phyloP scores from a whole-genome alignment of 345 rosid species.

The Gossypium stocksii region DNA sequence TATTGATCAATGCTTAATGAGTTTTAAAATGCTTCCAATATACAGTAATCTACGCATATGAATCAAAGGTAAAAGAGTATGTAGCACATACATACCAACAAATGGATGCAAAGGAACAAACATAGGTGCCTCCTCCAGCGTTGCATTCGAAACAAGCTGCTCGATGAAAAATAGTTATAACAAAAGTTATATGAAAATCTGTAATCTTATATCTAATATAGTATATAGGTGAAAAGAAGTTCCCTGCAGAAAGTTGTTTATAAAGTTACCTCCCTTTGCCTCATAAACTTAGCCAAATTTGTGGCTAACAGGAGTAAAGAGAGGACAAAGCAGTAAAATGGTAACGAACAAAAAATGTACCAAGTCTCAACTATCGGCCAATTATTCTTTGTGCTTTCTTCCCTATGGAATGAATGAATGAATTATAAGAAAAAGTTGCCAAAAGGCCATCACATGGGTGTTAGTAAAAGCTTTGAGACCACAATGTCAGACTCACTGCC shows the following conservation, averaged over 20 bases:
- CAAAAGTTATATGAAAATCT: no score
- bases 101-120: conserved; percentile 57
- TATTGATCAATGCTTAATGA: background rate
- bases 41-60: background rate
- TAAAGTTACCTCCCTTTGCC: no score
- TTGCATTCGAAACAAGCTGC: conserved; percentile 54
- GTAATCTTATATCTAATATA: no score
- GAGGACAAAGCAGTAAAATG: background rate
- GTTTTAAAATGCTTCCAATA: background rate
- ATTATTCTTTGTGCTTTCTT: background rate
- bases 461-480: background rate
- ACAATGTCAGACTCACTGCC: background rate
- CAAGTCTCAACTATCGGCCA: background rate
- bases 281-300: no score
- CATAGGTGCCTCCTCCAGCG: conserved; percentile 45
- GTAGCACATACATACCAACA: conserved; percentile 28
- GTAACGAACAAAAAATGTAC: background rate
- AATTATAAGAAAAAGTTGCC: background rate
- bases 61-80: background rate
- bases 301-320: background rate
- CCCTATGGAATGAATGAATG: background rate
- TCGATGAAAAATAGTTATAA: background rate
- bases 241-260: no score
- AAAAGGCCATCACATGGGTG: background rate
- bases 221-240: no score